Conservation (phyloP, 441 rosid genomes). For the Adansonia rubrostipa region DNA sequence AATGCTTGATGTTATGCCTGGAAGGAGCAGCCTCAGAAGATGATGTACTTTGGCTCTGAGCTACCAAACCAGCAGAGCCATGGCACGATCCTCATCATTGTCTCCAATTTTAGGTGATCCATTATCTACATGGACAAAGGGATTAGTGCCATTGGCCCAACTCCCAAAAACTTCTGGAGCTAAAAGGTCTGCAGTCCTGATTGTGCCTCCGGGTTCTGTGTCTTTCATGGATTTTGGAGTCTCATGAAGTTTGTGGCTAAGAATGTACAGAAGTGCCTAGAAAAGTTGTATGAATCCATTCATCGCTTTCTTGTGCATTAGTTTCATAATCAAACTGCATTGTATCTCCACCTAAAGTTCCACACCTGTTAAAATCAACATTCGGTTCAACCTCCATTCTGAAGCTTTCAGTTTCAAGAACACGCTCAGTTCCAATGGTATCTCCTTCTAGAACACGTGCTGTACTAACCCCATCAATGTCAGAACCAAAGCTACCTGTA, state of each 20-base stretch:
- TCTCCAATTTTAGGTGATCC: constrained; percentile 59
- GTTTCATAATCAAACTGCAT: constrained; percentile 80
- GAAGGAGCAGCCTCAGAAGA: constrained; percentile 44
- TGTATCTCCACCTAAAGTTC: constrained; percentile 62
- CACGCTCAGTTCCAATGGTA: constrained; percentile 71
- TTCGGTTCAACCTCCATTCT: constrained; percentile 50
- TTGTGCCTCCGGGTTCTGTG: constrained; percentile 64
- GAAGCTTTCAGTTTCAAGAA: constrained; percentile 79
- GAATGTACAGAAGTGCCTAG: constrained; percentile 36
- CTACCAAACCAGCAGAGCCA: constrained; percentile 49
- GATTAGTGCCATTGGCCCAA: constrained; percentile 87
- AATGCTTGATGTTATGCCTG: constrained; percentile 44
- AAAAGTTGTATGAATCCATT: constrained; percentile 32
- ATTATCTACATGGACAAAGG: constrained; percentile 78
- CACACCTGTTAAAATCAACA: constrained; percentile 44
- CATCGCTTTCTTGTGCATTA: constrained; percentile 47
- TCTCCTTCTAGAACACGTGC: constrained; percentile 65
- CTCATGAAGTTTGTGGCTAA: constrained; percentile 39
- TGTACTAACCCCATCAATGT: constrained; percentile 67
- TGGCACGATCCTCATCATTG: constrained; percentile 43
- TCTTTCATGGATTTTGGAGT: constrained; percentile 52
- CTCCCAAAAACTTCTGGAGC: constrained; percentile 91
- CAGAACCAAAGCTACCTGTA: constrained; percentile 84
- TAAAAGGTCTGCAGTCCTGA: constrained; percentile 78
- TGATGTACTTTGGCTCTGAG: constrained; percentile 66